phyloP scores from a whole-genome alignment of 768 basidiomycete species.

The Hirschioporus abietinus region DNA sequence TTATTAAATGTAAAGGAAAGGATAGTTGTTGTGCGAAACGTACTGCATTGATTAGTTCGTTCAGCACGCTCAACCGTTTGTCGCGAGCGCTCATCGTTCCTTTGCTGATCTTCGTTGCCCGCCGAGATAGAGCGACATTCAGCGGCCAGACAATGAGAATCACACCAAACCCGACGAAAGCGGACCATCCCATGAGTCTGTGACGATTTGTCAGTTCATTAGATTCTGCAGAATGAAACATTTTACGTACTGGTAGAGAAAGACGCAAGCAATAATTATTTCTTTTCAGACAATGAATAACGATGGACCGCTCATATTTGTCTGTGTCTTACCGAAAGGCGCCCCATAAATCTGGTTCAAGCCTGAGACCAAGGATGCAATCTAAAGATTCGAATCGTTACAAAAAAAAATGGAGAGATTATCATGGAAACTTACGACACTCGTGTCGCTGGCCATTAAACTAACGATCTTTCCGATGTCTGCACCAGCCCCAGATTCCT shows the following conservation, averaged over 20 bases:
- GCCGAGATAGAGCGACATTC: constrained; percentile 58
- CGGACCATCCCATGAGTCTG: constrained; percentile 61
- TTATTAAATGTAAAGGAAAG: not conserved
- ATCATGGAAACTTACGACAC: constrained; percentile 31
- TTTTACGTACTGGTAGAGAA: constrained; percentile 64
- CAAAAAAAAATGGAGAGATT: not conserved
- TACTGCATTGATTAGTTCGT: constrained; percentile 69
- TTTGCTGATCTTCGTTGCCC: constrained; percentile 56
- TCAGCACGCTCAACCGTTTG: constrained; percentile 71
- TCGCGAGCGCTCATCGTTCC: constrained; percentile 58
- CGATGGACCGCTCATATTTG: too few relatives aligned
- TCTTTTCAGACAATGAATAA: constrained; percentile 29
- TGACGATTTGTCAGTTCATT: constrained; percentile 4
- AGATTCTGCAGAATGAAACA: constrained; percentile 2
- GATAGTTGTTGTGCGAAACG: constrained; percentile 15
- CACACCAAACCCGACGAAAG: constrained; percentile 70
- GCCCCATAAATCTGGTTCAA: constrained; percentile 61
- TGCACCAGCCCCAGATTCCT: constrained; percentile 67
- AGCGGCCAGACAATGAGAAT: constrained; percentile 64
- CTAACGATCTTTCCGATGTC: constrained; percentile 89
- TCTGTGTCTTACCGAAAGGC: constrained; percentile 28
- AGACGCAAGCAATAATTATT: constrained; percentile 61
- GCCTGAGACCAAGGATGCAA: constrained; percentile 48
- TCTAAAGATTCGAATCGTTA: constrained; percentile 19
- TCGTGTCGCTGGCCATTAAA: constrained; percentile 79